Conservation (phyloP, 495 filamentous ascomycete genomes). For the Podospora pseudocomata region DNA sequence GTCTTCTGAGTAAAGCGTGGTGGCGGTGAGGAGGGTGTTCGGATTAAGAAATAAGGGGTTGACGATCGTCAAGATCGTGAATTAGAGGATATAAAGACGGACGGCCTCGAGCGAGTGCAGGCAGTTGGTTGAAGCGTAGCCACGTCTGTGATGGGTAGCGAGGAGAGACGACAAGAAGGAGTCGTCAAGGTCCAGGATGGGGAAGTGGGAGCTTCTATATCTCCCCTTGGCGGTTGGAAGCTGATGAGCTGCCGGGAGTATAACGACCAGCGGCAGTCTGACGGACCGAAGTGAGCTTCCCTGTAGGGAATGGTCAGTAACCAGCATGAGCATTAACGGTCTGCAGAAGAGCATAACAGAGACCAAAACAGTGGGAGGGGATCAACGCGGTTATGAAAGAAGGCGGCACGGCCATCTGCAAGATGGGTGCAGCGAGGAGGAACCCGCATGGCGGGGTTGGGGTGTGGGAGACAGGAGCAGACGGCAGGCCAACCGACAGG, state of each 20-base stretch:
- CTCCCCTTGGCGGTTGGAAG: slow-evolving; percentile 36
- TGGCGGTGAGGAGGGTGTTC: slow-evolving; percentile 7
- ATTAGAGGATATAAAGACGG: slow-evolving; percentile 30
- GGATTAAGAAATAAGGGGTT: slow-evolving; percentile 29
- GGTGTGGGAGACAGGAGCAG: slow-evolving; percentile 25
- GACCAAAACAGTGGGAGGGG: slow-evolving; percentile 40
- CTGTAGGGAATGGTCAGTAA: slow-evolving; percentile 40
- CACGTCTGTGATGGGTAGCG: slow-evolving; percentile 36
- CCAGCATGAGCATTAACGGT: slow-evolving; percentile 45
- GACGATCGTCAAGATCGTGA: slow-evolving; percentile 34
- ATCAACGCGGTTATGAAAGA: slow-evolving; percentile 42
- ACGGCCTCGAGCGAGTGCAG: slow-evolving; percentile 47
- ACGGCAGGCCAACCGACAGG: slow-evolving; percentile 29
- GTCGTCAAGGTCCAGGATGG: slow-evolving; percentile 36
- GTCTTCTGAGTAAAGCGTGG: slow-evolving; percentile 4
- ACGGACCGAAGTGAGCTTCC: slow-evolving; percentile 44
- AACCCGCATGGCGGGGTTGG: slow-evolving; percentile 40
- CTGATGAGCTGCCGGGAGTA: slow-evolving; percentile 31
- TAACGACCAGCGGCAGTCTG: slow-evolving; percentile 42
- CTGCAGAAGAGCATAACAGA: slow-evolving; percentile 41
- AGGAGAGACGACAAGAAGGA: slow-evolving; percentile 37
- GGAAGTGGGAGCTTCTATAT: slow-evolving; percentile 39
- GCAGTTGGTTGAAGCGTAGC: slow-evolving; percentile 49
- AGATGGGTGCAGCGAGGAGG: slow-evolving; percentile 33
- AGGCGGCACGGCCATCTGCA: slow-evolving; percentile 37